phyloP scores from a whole-genome alignment of 2,329 filamentous ascomycete genomes.

The Aspergillus flavus region DNA sequence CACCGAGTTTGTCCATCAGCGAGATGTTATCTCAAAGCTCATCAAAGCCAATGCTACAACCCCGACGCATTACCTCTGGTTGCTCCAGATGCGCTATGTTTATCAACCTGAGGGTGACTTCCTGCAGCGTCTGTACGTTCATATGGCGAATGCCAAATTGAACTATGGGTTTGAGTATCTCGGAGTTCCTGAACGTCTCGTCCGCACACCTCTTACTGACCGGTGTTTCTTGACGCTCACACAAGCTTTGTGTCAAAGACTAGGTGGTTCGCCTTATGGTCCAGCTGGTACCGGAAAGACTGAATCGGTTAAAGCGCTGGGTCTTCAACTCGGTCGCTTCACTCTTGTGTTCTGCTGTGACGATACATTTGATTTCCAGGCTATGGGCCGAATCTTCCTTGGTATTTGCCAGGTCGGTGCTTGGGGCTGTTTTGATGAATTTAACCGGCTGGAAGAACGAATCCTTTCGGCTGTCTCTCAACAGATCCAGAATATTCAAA shows the following conservation, averaged over 20 bases:
- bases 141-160: conserved; percentile 94
- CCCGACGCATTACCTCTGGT: conserved; percentile 84
- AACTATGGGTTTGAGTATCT: conserved; percentile 98
- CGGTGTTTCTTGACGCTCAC: conserved; percentile 98
- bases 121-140: conserved; percentile 79
- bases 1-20: conserved; percentile 97
- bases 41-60: conserved; percentile 73
- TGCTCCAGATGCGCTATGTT: conserved; percentile 95
- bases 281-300: conserved; percentile 98
- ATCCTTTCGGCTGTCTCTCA: conserved; percentile 98
- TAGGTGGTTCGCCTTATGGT: conserved; percentile 96
- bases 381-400: conserved; percentile 98
- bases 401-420: conserved; percentile 98
- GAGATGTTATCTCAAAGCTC: conserved; percentile 88
- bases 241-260: conserved; percentile 88
- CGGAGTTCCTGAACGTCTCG: conserved; percentile 92
- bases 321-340: conserved; percentile 93
- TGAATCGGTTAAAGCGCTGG: conserved; percentile 96
- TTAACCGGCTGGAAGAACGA: conserved; percentile 97
- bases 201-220: conserved; percentile 94
- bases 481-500: conserved; percentile 98
- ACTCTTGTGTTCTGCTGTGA: conserved; percentile 99
- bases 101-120: conserved; percentile 82
- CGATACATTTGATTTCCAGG: conserved; percentile 99
- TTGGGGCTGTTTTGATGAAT: conserved; percentile 99